Conservation (phyloP, 495 filamentous ascomycete genomes). For the Neurospora sp. region DNA sequence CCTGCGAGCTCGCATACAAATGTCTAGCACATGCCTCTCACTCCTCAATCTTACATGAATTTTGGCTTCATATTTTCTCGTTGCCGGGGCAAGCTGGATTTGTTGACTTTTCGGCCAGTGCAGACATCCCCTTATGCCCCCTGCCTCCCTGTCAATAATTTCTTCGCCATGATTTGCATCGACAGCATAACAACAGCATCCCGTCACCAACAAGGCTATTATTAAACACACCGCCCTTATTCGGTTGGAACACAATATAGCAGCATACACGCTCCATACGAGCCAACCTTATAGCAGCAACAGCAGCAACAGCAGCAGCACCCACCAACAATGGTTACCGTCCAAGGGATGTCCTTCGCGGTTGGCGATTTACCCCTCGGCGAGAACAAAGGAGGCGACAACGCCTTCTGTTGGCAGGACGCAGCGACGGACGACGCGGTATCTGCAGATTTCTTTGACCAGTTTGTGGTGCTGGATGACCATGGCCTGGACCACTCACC, state of each 20-base stretch:
- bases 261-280: not conserved
- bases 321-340: constrained; percentile 15
- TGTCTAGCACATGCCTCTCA: constrained; percentile 16
- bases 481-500: constrained; percentile 12
- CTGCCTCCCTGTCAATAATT: not conserved
- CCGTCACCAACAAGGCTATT: not conserved
- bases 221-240: not conserved
- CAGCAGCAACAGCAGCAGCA: not conserved
- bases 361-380: constrained; percentile 10
- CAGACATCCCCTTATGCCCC: constrained; percentile 1
- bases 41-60: not conserved
- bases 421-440: constrained; percentile 20
- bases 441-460: constrained; percentile 36
- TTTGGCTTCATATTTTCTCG: constrained; percentile 13
- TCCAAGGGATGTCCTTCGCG: constrained; percentile 16
- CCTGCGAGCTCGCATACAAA: constrained; percentile 14
- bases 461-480: constrained; percentile 35
- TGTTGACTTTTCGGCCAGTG: constrained; percentile 15
- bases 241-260: not conserved
- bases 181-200: not conserved
- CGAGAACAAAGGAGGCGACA: constrained; percentile 31
- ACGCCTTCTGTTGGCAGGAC: constrained; percentile 25
- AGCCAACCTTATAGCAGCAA: not conserved
- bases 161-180: not conserved
- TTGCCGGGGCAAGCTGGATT: constrained; percentile 18